These are phyloP conservation scores for Piper betle DNA, from an alignment of 164 flowering plant species.

Conservation along the genomic window DNA sequence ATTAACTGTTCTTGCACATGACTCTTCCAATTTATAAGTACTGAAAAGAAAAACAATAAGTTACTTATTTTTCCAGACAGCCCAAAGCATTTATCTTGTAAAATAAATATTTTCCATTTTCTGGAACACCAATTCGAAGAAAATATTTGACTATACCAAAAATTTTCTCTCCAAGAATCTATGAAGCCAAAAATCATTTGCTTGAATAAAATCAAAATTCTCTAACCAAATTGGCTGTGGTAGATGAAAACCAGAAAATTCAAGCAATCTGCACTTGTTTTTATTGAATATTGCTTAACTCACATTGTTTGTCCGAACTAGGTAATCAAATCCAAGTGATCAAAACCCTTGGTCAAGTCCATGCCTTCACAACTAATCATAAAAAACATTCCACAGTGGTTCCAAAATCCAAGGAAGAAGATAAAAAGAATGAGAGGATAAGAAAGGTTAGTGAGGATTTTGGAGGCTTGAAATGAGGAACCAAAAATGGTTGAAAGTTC, in stretches of 20 bases:
- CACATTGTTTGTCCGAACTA: too few relatives aligned
- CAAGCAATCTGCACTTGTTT: neutral
- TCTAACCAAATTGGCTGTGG: neutral
- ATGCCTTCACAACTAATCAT: too few relatives aligned
- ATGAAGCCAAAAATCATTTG: constrained; percentile 16
- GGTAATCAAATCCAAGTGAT: too few relatives aligned
- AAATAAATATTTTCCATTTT: constrained; percentile 63
- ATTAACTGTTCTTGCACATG: too few relatives aligned
- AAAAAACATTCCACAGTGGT: too few relatives aligned
- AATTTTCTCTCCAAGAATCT: constrained; percentile 75
- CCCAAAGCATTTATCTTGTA: constrained; percentile 69
- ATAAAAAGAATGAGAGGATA: too few relatives aligned
- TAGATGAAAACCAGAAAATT: neutral
- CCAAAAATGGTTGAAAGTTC: too few relatives aligned
- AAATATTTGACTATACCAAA: constrained; percentile 83
- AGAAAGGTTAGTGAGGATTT: too few relatives aligned
- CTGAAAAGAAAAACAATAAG: too few relatives aligned
- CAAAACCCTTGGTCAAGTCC: too few relatives aligned
- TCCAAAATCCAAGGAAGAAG: too few relatives aligned
- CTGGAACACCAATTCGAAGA: constrained; percentile 80
- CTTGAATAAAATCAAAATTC: constrained; percentile 1
- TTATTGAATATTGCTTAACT: constrained; percentile 18
- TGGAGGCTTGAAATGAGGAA: too few relatives aligned
- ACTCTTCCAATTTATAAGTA: neutral
- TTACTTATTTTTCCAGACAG: constrained; percentile 69